Conservation (phyloP, 2,329 filamentous ascomycete species). For the Aspergillus brasiliensis region DNA sequence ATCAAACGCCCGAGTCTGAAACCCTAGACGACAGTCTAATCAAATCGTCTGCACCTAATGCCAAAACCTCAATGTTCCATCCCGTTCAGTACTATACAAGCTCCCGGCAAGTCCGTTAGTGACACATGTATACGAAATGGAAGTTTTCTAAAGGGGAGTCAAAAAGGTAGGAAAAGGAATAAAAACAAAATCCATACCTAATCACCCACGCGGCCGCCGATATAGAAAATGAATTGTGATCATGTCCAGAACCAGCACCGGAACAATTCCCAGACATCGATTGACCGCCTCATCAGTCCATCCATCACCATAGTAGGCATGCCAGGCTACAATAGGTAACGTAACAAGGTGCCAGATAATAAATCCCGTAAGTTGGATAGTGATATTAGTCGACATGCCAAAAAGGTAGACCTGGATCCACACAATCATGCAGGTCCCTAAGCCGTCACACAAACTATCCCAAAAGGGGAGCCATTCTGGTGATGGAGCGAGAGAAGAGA, state of each 20-base stretch:
- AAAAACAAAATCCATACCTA: background rate
- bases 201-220: background rate
- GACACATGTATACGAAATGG: no score
- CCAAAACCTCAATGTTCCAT: no score
- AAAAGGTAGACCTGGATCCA: background rate
- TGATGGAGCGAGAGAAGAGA: background rate
- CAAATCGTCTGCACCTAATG: no score
- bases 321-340: background rate
- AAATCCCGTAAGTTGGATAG: background rate
- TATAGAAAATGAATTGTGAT: background rate
- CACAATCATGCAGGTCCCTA: background rate
- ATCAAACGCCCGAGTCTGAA: no score
- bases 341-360: background rate
- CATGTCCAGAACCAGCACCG: background rate
- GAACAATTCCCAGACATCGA: background rate
- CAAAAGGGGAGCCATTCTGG: background rate
- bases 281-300: background rate
- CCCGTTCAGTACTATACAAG: no score
- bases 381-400: background rate
- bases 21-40: no score
- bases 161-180: no score
- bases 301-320: background rate
- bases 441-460: background rate
- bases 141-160: no score
- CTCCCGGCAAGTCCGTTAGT: no score